Percentiles rank a stretch among this genome's conserved stretches.
Conservation (phyloP, 306 rosid species). For the Sphenostylis stenocarpa region DNA sequence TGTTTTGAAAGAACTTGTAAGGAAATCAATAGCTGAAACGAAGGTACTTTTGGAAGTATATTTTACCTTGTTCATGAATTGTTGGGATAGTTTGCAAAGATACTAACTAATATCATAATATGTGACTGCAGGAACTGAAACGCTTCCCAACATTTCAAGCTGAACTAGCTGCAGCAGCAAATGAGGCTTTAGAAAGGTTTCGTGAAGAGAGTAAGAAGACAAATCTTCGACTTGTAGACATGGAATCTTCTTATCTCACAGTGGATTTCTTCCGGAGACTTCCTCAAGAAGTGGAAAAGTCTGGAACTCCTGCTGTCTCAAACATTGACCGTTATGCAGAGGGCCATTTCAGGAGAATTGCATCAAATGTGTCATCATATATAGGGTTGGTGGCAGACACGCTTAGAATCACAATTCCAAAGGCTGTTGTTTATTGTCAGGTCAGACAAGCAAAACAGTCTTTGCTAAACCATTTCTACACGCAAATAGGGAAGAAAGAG, state of each 20-base stretch:
- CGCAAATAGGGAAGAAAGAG: conserved; percentile 87
- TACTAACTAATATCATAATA: too few relatives aligned
- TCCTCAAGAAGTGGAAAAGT: conserved; percentile 82
- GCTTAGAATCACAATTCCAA: conserved; percentile 47
- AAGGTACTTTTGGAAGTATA: conserved; percentile 54
- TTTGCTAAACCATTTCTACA: conserved; percentile 77
- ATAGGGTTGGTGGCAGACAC: conserved; percentile 91
- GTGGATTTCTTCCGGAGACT: conserved; percentile 93
- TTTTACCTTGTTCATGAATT: not conserved
- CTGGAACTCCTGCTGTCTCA: conserved; percentile 48
- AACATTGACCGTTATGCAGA: conserved; percentile 68
- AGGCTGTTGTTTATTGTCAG: conserved; percentile 47
- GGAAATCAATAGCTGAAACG: conserved; percentile 92
- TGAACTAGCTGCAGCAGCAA: conserved; percentile 79
- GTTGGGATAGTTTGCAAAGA: not conserved
- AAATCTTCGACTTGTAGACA: conserved; percentile 83
- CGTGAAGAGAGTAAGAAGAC: conserved; percentile 84
- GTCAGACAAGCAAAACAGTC: conserved; percentile 87
- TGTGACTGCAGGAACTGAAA: conserved; percentile 63
- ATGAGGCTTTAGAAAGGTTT: conserved; percentile 82
- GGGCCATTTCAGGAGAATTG: conserved; percentile 81
- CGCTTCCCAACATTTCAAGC: conserved; percentile 91
- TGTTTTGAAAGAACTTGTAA: conserved; percentile 90
- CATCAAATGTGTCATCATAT: conserved; percentile 82
- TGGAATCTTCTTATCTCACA: conserved; percentile 92